Percentiles rank a stretch among this genome's conserved stretches.
Evolutionary conservation across 768 basidiomycete species (phyloP).

Genomic region (Erythrobasidium yunnanense): DNA sequence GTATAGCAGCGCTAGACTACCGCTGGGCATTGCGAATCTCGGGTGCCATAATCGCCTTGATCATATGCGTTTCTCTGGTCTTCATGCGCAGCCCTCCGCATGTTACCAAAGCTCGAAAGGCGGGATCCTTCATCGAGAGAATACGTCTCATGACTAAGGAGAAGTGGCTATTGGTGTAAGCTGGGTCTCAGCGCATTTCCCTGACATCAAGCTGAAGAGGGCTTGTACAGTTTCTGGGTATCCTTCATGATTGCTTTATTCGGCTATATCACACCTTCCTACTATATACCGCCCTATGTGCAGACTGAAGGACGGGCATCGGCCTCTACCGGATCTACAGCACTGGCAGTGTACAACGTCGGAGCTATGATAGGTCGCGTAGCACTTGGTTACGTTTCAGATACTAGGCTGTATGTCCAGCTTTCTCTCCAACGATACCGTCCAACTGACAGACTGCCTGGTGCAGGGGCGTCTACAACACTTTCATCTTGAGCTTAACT

Average conservation of each 20-base stretch:
- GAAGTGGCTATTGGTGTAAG: slow-evolving; percentile 7
- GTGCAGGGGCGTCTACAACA: slow-evolving; percentile 17
- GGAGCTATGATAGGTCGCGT: slow-evolving; percentile 7
- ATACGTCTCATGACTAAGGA: not conserved
- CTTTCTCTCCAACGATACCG: not conserved
- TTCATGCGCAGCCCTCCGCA: not conserved
- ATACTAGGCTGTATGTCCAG: not conserved
- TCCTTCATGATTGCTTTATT: slow-evolving; percentile 7
- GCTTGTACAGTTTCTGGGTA: not conserved
- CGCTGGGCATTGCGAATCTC: slow-evolving; percentile 17
- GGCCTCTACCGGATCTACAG: not conserved
- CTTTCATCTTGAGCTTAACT: not conserved
- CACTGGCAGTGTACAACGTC: not conserved
- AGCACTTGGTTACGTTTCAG: slow-evolving; percentile 3
- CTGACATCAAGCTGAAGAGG: not conserved
- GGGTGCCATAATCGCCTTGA: not conserved
- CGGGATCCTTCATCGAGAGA: not conserved
- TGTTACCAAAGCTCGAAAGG: not conserved
- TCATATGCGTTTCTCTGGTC: not conserved
- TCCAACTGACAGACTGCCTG: not conserved
- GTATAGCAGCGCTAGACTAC: not conserved
- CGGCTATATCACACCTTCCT: slow-evolving; percentile 9
- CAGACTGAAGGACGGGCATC: not conserved
- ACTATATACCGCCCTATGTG: slow-evolving; percentile 9
- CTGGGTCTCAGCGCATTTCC: not conserved